These are phyloP conservation scores for Aureobasidium sp. DNA, from an alignment of 2,329 filamentous ascomycete species.

Conservation along the genomic window DNA sequence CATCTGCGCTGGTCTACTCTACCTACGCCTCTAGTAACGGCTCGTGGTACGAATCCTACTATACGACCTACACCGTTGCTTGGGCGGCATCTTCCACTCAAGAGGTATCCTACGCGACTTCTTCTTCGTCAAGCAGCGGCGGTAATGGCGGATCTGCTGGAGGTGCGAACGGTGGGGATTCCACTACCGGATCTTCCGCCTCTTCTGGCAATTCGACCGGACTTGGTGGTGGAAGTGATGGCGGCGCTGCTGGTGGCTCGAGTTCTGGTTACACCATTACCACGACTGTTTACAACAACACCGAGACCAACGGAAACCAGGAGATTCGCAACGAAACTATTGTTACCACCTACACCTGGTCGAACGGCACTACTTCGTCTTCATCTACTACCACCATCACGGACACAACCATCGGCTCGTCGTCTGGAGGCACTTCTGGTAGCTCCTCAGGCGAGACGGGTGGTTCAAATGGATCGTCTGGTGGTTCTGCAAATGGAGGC, in stretches of 20 bases:
- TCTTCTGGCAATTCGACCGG: not conserved
- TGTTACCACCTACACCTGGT: conserved; percentile 15
- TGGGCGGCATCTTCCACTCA: conserved; percentile 26
- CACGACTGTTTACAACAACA: conserved; percentile 11
- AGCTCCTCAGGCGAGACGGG: conserved; percentile 16
- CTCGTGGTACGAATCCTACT: conserved; percentile 27
- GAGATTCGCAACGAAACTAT: conserved; percentile 8
- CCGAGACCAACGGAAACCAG: not conserved
- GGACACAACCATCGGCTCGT: conserved; percentile 5
- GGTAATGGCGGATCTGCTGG: conserved; percentile 17
- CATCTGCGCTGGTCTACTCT: conserved; percentile 25
- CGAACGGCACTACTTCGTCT: conserved; percentile 6
- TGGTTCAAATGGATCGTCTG: not conserved
- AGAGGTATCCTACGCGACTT: conserved; percentile 21
- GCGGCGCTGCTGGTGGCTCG: conserved; percentile 14
- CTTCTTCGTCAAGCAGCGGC: conserved; percentile 17
- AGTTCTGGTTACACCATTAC: conserved; percentile 4
- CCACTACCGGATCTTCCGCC: not conserved
- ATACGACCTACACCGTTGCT: conserved; percentile 23
- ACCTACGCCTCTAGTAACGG: conserved; percentile 23
- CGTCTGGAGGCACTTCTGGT: conserved; percentile 18
- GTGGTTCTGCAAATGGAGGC: conserved; percentile 10
- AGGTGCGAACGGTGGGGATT: conserved; percentile 13
- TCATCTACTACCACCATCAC: conserved; percentile 12
- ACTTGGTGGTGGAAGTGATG: conserved; percentile 8